Evolutionary conservation across 495 filamentous ascomycete species (phyloP).

Genomic region (Penicillium desertorum): DNA sequence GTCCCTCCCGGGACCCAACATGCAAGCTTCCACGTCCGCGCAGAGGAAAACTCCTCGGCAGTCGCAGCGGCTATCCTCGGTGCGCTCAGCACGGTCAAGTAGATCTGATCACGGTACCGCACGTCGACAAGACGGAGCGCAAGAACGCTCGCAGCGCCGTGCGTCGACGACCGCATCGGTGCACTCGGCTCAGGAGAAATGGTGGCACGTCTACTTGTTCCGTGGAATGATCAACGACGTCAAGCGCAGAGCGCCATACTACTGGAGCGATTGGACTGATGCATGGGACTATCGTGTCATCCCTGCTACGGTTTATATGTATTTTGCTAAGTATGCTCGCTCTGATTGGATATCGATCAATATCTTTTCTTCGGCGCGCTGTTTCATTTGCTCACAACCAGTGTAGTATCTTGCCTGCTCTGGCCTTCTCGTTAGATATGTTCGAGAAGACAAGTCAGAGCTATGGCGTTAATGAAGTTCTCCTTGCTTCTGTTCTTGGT

Average conservation of each 20-base stretch:
- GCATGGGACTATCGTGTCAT: conserved; percentile 84
- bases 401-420: conserved; percentile 70
- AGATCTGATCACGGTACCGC: conserved; percentile 16
- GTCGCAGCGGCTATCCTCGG: conserved; percentile 28
- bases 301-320: conserved; percentile 83
- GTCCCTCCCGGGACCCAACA: conserved; percentile 28
- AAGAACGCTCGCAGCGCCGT: conserved; percentile 11
- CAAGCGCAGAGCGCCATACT: conserved; percentile 69
- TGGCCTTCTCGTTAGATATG: conserved; percentile 87
- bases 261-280: conserved; percentile 76
- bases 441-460: conserved; percentile 74
- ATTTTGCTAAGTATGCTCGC: conserved; percentile 75
- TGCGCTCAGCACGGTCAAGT: conserved; percentile 21
- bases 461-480: conserved; percentile 83
- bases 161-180: conserved; percentile 16
- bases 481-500: conserved; percentile 75
- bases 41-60: conserved; percentile 37
- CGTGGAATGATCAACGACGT: conserved; percentile 73
- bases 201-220: conserved; percentile 62
- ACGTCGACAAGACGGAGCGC: conserved; percentile 13
- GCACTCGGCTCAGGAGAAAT: conserved; percentile 35
- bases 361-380: neutral
- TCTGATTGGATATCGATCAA: neutral
- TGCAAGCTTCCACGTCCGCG: conserved; percentile 29
- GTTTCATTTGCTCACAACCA: conserved; percentile 17